Conservation (phyloP, 2,329 filamentous ascomycete genomes). For the Paecilomyces dactylethromorphus region DNA sequence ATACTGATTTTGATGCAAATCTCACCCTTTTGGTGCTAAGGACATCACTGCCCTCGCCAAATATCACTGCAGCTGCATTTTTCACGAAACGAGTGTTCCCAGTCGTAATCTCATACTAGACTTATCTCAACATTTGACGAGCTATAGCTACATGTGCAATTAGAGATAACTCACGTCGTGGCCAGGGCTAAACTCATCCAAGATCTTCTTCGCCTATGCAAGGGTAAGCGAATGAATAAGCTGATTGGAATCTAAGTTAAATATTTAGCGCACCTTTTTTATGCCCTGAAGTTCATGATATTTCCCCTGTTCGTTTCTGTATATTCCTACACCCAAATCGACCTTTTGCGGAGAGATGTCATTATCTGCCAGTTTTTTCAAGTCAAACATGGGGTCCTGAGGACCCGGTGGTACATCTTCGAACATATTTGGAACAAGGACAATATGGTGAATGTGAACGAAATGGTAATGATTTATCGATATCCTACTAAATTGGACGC, state of each 20-base stretch:
- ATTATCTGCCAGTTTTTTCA: background rate
- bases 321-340: background rate
- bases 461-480: background rate
- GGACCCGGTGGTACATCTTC: background rate
- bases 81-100: background rate
- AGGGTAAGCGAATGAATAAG: background rate
- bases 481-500: background rate
- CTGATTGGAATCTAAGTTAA: background rate
- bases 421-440: background rate
- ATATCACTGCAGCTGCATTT: background rate
- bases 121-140: background rate
- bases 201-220: background rate
- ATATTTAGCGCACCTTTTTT: background rate
- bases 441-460: background rate
- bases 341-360: background rate
- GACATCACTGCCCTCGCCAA: background rate
- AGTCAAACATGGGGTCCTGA: background rate
- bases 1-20: background rate
- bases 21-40: background rate
- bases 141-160: background rate
- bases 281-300: background rate
- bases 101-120: background rate
- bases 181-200: background rate
- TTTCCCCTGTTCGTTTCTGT: background rate
- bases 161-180: background rate